Conservation (phyloP, 768 basidiomycete genomes). For the Punctularia strigosozonata region DNA sequence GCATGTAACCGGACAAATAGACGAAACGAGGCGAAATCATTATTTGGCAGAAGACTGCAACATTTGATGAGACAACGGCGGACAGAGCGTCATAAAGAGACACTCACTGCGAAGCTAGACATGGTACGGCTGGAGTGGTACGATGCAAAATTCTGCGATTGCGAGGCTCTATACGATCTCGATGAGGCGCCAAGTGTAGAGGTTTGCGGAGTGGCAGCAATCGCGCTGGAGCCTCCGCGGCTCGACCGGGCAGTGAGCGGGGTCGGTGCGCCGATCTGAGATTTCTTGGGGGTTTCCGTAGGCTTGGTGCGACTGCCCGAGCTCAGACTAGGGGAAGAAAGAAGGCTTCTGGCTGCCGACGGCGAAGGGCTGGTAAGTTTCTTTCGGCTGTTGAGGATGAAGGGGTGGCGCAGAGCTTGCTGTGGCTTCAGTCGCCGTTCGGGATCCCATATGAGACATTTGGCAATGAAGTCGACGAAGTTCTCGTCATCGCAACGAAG, state of each 20-base stretch:
- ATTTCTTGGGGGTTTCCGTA: slow-evolving; percentile 78
- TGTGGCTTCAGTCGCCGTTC: slow-evolving; percentile 92
- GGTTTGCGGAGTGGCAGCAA: slow-evolving; percentile 47
- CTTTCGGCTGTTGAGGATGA: slow-evolving; percentile 59
- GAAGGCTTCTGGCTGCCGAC: slow-evolving; percentile 37
- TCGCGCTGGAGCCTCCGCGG: slow-evolving; percentile 37
- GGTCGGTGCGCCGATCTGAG: slow-evolving; percentile 80
- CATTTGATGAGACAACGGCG: too few relatives aligned
- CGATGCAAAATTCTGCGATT: slow-evolving; percentile 57
- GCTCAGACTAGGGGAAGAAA: slow-evolving; percentile 42
- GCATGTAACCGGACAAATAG: too few relatives aligned
- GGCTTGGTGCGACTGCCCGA: slow-evolving; percentile 37
- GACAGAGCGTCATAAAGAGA: too few relatives aligned
- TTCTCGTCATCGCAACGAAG: slow-evolving; percentile 88
- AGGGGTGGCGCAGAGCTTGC: slow-evolving; percentile 84
- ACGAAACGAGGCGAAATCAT: too few relatives aligned
- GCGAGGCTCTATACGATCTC: slow-evolving; percentile 56
- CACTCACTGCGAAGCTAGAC: slow-evolving; percentile 48
- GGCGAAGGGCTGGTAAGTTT: slow-evolving; percentile 33
- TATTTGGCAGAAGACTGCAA: too few relatives aligned
- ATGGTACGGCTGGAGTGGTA: slow-evolving; percentile 69
- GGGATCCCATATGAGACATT: slow-evolving; percentile 98
- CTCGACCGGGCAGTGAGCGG: slow-evolving; percentile 71
- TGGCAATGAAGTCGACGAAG: slow-evolving; percentile 93
- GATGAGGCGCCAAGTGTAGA: slow-evolving; percentile 43